Evolutionary conservation across 2,329 filamentous ascomycete species (phyloP), one percentile per base, ranked within the genome.

Genomic region (Cladobotryum mycophilum): DNA sequence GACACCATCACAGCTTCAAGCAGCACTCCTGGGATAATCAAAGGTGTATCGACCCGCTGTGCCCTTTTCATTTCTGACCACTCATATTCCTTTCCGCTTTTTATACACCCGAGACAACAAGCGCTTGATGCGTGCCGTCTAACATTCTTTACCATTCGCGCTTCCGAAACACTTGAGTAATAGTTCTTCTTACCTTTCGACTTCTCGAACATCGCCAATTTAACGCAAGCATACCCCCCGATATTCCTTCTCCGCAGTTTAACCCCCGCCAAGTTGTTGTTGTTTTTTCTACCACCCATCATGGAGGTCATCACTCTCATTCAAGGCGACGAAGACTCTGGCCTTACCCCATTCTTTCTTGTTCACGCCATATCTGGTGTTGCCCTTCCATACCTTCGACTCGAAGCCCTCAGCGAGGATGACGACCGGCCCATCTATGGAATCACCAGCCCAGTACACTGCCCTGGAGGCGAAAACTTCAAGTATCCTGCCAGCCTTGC

Each of bases 221-320:
- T 30, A 30, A 30, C 25, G 25, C 25, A 30, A 30, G 25, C 25
- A 30, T 30, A 4, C 14, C 38, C 38, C 38, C 14, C 38, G 20
- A 15, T 20, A n/a, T n/a, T 17, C 15, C 13, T 41, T 41, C 15
- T 5, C 38, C 15, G 5, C 38, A 41, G 2, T 30, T 30, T 11
- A 30, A 30, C 25, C 25, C 25, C 25, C 25, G 7, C 8, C 38
- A 18, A 20, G 15, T 15, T 17, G 11, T 20, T n/a, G n/a, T n/a
- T n/a, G n/a, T n/a, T n/a, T n/a, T n/a, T 12, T n/a, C 9, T 20
- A 13, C 36, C 44, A 35, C 40, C 41, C 44, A 48, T 37, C 34
- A 60, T 60, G 58, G 57, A 60, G 18, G 52, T 56, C 49, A 47
- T 60, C 33, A 58, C 56, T 17, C 56, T 55, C 34, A 48, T 60